Evolutionary conservation across 129 eudicot genomes (phyloP).

Genomic region (Rutidosis leptorrhynchoides): DNA sequence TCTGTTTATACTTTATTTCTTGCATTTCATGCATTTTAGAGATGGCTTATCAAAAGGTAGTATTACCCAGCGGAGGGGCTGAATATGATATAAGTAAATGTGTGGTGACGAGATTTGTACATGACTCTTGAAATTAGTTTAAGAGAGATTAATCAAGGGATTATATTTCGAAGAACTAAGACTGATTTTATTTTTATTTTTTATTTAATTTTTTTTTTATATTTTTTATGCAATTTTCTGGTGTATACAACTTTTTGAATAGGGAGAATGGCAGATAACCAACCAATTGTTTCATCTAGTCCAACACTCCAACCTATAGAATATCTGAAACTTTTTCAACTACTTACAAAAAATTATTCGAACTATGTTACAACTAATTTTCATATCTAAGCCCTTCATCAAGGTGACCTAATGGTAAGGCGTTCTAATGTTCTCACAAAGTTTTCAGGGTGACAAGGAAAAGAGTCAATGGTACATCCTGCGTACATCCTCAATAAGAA

Average conservation of each 20-base stretch:
- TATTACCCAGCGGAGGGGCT: neutral
- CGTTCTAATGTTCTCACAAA: too few relatives aligned
- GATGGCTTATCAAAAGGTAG: neutral
- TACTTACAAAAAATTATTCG: neutral
- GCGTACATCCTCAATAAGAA: neutral
- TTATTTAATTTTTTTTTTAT: too few relatives aligned
- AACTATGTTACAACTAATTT: slow-evolving; percentile 11
- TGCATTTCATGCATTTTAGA: neutral
- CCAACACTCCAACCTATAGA: slow-evolving; percentile 1
- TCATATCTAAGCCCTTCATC: neutral
- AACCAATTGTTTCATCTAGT: slow-evolving; percentile 2
- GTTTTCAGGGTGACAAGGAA: too few relatives aligned
- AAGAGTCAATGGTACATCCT: too few relatives aligned
- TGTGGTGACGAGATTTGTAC: neutral
- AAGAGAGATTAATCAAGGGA: neutral
- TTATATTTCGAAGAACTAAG: neutral
- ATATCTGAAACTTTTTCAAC: neutral
- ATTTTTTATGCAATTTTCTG: too few relatives aligned
- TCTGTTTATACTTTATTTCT: neutral
- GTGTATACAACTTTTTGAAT: neutral
- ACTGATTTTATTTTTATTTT: neutral
- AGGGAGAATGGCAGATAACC: neutral
- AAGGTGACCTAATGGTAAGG: too few relatives aligned
- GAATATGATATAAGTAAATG: neutral
- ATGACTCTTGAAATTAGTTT: neutral